Evolutionary conservation across 805 yeast species (phyloP).

Genomic region (Starmerella vaccinii): DNA sequence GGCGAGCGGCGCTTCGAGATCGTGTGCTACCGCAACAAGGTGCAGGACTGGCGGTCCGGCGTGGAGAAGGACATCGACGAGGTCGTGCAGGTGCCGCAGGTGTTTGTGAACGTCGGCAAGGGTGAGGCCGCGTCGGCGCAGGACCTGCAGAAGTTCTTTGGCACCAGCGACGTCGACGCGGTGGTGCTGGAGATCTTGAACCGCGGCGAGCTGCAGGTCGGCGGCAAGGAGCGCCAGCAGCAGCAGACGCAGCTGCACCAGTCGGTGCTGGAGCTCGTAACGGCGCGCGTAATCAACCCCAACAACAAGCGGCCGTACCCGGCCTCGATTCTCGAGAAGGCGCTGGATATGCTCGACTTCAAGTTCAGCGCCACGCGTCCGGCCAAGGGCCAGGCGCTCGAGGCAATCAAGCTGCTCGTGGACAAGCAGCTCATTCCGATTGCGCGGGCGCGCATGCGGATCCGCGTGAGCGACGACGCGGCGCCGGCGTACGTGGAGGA

Average conservation of each 20-base stretch:
- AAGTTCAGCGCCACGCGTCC: conserved; percentile 56
- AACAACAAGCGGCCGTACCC: conserved; percentile 83
- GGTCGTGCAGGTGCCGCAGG: conserved; percentile 91
- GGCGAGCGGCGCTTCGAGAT: conserved; percentile 85
- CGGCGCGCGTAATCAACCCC: conserved; percentile 88
- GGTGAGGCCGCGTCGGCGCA: conserved; percentile 88
- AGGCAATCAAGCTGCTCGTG: conserved; percentile 71
- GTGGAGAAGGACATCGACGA: conserved; percentile 91
- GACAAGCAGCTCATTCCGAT: conserved; percentile 80
- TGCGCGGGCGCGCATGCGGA: conserved; percentile 87
- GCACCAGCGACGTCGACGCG: conserved; percentile 60
- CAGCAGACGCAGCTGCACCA: conserved; percentile 63
- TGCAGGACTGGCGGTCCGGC: conserved; percentile 84
- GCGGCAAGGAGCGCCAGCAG: conserved; percentile 82
- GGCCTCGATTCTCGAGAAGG: conserved; percentile 86
- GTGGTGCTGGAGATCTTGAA: conserved; percentile 72
- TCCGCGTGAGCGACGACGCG: conserved; percentile 46
- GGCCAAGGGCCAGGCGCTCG: conserved; percentile 82
- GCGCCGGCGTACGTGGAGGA: conserved; percentile 35
- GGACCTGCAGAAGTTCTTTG: conserved; percentile 64
- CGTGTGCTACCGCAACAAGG: conserved; percentile 94
- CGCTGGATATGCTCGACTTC: conserved; percentile 57
- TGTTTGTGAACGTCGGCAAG: conserved; percentile 82
- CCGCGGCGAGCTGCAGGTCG: conserved; percentile 89
- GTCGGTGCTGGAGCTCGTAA: conserved; percentile 70